Base-by-base conservation (phyloP, 202 grass and related monocot genomes). In the Carex arenaria region DNA sequence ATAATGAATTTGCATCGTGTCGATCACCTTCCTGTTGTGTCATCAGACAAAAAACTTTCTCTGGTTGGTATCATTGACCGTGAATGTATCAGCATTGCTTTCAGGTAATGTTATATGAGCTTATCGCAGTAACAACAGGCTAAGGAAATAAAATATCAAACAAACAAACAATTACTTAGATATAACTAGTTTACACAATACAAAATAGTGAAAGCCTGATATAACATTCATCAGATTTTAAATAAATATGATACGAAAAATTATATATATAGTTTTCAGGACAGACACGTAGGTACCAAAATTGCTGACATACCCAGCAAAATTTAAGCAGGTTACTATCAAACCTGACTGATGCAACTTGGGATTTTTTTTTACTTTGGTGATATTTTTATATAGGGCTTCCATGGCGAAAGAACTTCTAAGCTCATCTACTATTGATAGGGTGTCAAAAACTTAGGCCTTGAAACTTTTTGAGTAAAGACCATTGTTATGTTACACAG, bases 21-120 rank as follows among this genome's bases (percentile, higher is more conserved):
- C 28, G 84, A 95, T 86, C 77, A 87, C 7, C 82, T 98, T 81
- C 92, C 92, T 83, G 92, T 98, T 32, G 85, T 97, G 63, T 90
- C 89, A 67, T 79, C 92, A 56, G 28, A 86, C n/a, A 36, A 61
- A 62, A 72, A 87, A 72, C 82, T 61, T 42, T 65, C 57, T 66
- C 70, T 89, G 83, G 54, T 93, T 55, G 92, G 92, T 90, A 81
- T 93, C 64, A 72, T 98, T 59, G 95, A 98, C 53, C 85, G 86
- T 78, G 92, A 93, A 84, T 86, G 87, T 65, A 93, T 98, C 68
- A 61, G 80, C 67, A 90, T 93, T 47, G 72, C 87, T 81, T 73
- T 67, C 81, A 94, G 92, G 95, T 98, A 87, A 83, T 18, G n/a
- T 67, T 30, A 67, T 40, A 72, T 23, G 3, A 60, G 30, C 56